These are phyloP conservation scores for Uronychia setigera DNA, from an alignment of 73 alveolate species.

Conservation along the genomic window DNA sequence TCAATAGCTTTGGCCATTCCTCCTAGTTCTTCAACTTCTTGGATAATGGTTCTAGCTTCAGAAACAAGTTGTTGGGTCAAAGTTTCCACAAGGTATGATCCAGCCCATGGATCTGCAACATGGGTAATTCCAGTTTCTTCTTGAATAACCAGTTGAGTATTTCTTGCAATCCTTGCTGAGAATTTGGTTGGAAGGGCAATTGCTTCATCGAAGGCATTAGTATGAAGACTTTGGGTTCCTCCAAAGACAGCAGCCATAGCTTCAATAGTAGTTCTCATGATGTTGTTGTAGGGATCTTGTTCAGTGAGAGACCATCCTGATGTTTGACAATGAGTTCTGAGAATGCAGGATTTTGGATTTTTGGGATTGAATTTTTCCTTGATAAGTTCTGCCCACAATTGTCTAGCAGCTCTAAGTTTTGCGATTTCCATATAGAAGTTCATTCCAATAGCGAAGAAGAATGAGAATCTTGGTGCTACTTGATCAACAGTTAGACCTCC, in stretches of 20 bases:
- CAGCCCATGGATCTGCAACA: constrained; percentile 87
- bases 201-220: constrained; percentile 82
- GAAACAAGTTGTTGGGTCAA: constrained; percentile 60
- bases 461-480: constrained; percentile 79
- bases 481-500: constrained; percentile 77
- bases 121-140: constrained; percentile 72
- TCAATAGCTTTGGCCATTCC: constrained; percentile 82
- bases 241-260: constrained; percentile 78
- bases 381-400: constrained; percentile 66
- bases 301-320: constrained; percentile 86
- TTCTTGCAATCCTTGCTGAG: constrained; percentile 72
- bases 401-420: constrained; percentile 79
- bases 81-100: constrained; percentile 71
- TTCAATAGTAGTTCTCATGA: constrained; percentile 77
- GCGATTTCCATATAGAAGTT: constrained; percentile 84
- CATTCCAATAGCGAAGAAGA: constrained; percentile 85
- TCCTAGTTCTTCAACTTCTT: constrained; percentile 83
- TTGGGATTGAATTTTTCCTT: constrained; percentile 73
- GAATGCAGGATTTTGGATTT: constrained; percentile 56
- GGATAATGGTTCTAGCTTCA: constrained; percentile 66
- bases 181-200: constrained; percentile 72
- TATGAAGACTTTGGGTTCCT: constrained; percentile 78
- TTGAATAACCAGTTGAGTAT: constrained; percentile 72
- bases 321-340: constrained; percentile 78
- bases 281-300: constrained; percentile 82